Evolutionary conservation across 805 yeast genomes (phyloP).

Genomic region (Suhomyces faveliae): DNA sequence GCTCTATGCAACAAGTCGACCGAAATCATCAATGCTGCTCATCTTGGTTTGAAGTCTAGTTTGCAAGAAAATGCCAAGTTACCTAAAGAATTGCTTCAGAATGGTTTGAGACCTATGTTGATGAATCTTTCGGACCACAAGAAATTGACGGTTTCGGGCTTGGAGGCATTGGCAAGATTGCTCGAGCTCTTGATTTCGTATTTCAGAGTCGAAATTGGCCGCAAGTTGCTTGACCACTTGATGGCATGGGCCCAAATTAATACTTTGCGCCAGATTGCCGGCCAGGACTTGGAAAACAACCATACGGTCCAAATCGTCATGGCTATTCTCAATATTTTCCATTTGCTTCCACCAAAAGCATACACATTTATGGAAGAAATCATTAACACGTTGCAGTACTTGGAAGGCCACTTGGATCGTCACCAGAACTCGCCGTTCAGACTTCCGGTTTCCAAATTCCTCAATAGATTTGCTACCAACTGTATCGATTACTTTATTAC

Average conservation of each 20-base stretch:
- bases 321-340: conserved; percentile 88
- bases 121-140: conserved; percentile 94
- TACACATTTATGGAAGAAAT: conserved; percentile 88
- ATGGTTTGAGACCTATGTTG: conserved; percentile 91
- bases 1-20: conserved; percentile 83
- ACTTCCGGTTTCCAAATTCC: conserved; percentile 80
- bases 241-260: conserved; percentile 94
- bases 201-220: conserved; percentile 95
- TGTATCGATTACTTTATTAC: conserved; percentile 67
- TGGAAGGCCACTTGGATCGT: conserved; percentile 82
- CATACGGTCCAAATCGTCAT: conserved; percentile 82
- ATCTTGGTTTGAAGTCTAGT: conserved; percentile 79
- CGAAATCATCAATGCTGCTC: conserved; percentile 90
- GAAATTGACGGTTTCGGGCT: conserved; percentile 80
- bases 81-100: conserved; percentile 93
- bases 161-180: conserved; percentile 86
- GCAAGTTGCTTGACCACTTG: conserved; percentile 86
- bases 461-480: conserved; percentile 78
- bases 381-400: conserved; percentile 66
- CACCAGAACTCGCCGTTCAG: conserved; percentile 88
- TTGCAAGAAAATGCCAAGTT: conserved; percentile 81
- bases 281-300: conserved; percentile 76
- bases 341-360: conserved; percentile 88
- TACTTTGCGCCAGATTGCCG: conserved; percentile 70
- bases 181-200: conserved; percentile 85